These are phyloP conservation scores for Corrigiola litoralis DNA, from an alignment of 179 eudicot genomes.

Conservation along the genomic window DNA sequence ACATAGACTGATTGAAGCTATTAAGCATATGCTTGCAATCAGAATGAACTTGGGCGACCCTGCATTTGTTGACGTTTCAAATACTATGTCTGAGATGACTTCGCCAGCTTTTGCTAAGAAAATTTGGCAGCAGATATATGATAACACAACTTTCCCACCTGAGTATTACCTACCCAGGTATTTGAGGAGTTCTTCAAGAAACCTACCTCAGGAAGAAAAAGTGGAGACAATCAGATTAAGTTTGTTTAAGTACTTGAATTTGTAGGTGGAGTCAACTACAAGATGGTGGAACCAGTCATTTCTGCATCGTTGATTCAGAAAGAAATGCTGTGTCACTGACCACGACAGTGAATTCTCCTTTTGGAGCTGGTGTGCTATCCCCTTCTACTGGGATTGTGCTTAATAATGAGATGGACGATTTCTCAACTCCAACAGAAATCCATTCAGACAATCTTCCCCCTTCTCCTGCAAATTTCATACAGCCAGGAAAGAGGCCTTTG, in stretches of 20 bases:
- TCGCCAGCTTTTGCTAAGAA: slow-evolving; percentile 62
- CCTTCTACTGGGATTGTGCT: slow-evolving; percentile 78
- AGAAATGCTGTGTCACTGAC: slow-evolving; percentile 91
- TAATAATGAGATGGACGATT: slow-evolving; percentile 88
- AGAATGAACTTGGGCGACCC: slow-evolving; percentile 95
- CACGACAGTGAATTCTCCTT: slow-evolving; percentile 68
- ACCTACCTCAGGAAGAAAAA: background rate
- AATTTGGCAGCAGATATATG: slow-evolving; percentile 58
- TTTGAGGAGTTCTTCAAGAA: background rate
- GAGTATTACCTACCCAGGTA: slow-evolving; percentile 78
- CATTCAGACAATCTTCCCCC: slow-evolving; percentile 67
- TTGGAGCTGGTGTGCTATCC: slow-evolving; percentile 73
- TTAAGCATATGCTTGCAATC: slow-evolving; percentile 86
- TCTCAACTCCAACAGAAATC: slow-evolving; percentile 69
- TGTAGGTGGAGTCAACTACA: slow-evolving; percentile 80
- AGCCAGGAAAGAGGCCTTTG: slow-evolving; percentile 81
- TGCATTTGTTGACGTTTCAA: slow-evolving; percentile 50
- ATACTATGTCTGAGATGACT: slow-evolving; percentile 63
- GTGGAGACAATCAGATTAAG: background rate
- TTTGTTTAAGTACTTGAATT: background rate
- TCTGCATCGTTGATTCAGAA: slow-evolving; percentile 86
- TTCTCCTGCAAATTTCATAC: slow-evolving; percentile 72
- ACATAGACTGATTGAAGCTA: slow-evolving; percentile 75
- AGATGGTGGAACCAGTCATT: slow-evolving; percentile 91
- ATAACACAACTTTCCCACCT: slow-evolving; percentile 81